Evolutionary conservation across 306 rosid genomes (phyloP).

Genomic region (Echinosophora koreensis): DNA sequence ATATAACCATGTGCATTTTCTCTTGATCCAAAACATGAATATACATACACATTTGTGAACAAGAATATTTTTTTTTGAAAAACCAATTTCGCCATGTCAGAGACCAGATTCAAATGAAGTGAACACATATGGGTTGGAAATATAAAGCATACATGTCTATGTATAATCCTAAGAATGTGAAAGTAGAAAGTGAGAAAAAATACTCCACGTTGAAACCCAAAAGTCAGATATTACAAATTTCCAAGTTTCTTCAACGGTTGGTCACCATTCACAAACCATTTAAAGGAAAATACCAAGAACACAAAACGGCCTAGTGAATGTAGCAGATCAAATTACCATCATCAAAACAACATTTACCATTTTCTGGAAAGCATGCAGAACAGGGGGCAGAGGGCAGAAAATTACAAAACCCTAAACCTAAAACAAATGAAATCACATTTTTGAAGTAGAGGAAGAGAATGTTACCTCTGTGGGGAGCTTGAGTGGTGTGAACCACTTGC

Average conservation of each 20-base stretch:
- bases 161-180: slow-evolving; percentile 16
- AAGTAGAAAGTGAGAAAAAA: slow-evolving; percentile 37
- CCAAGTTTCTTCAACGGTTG: slow-evolving; percentile 37
- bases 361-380: no score
- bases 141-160: not conserved
- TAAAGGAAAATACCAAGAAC: not conserved
- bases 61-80: not conserved
- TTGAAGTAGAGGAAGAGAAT: no score
- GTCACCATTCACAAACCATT: slow-evolving; percentile 36
- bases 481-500: no score
- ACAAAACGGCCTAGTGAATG: slow-evolving; percentile 36
- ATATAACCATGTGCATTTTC: not conserved
- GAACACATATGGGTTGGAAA: slow-evolving; percentile 18
- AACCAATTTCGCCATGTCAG: not conserved
- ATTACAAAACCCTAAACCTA: no score
- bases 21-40: not conserved
- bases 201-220: slow-evolving; percentile 37
- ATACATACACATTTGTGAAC: not conserved
- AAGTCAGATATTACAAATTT: slow-evolving; percentile 42
- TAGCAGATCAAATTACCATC: slow-evolving; percentile 38
- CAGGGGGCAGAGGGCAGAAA: no score
- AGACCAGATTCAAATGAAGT: slow-evolving; percentile 5
- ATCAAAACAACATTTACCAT: no score
- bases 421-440: no score
- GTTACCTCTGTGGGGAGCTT: no score